Base-by-base conservation (phyloP, 805 yeast genomes). In the Blastobotrys peoriensis region DNA sequence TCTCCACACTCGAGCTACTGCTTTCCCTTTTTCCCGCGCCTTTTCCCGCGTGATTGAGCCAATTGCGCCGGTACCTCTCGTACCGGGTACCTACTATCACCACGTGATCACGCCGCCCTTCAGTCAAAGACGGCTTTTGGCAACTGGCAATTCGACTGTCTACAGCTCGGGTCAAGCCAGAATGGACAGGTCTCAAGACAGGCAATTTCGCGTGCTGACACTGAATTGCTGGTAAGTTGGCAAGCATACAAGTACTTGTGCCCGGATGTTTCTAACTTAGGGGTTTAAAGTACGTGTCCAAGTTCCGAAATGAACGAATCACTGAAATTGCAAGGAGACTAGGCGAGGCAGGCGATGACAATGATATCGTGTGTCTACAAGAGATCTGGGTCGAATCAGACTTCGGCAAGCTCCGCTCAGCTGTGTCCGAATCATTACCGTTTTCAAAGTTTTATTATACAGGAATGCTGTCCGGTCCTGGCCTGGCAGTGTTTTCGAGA, bases 391-490 rank as follows among this genome's bases (percentile, higher is more conserved):
- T 82, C 33, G 74, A 79, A 50, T 79, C 75, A 38, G 98, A 93
- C 62, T 89, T 89, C 89, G 74, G 76, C 1, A 76, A 77, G 49
- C 63, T 93, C 17, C 70, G 71, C 15, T 48, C 51, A 2, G 61
- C 60, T 4, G 76, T 88, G 47, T 44, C 60, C 2, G 53, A 54
- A 1, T 59, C 57, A 33, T 85, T 74, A 53, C 89, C 91, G 0
- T 80, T 77, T 61, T 63, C 78, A 41, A 73, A 96, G 48, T 68
- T 75, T 42, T 93, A 83, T 66, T 78, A 76, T 47, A 75, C 94
- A 2, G 98, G 98, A 0, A 86, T 93, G 3, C 52, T 93, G 2
- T 67, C 95, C 0, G 98, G 98, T 0, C 98, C 98, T 0, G 98
- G 98, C 0, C 69, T 93, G 35, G 95, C 87, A 1, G 70, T 93